Evolutionary conservation across 2,329 filamentous ascomycete species (phyloP).

Genomic region (Pseudogymnoascus sp.): DNA sequence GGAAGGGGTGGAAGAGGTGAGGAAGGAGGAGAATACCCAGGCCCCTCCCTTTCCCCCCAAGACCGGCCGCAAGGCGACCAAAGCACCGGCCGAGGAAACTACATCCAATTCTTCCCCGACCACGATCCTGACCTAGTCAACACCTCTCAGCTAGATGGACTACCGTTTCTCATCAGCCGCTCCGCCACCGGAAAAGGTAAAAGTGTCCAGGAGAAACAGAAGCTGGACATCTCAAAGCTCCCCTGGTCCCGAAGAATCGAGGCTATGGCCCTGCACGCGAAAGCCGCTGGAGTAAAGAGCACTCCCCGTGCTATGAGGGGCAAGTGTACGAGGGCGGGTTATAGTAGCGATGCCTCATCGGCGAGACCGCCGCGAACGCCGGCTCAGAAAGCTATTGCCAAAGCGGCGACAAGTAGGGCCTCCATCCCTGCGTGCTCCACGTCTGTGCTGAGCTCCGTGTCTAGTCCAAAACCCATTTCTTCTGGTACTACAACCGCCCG

Average conservation of each 20-base stretch:
- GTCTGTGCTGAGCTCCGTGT: neutral
- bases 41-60: neutral
- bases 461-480: neutral
- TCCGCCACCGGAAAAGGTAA: neutral
- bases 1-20: neutral
- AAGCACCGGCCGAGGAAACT: neutral
- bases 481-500: neutral
- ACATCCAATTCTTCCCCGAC: neutral
- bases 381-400: neutral
- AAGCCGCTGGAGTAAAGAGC: neutral
- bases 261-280: neutral
- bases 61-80: neutral
- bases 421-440: neutral
- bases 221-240: neutral
- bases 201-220: neutral
- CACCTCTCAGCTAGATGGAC: neutral
- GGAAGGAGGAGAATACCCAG: neutral
- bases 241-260: neutral
- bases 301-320: neutral
- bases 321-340: neutral
- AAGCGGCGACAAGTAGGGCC: neutral
- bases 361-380: neutral
- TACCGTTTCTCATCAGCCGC: neutral
- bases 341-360: neutral
- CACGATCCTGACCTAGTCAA: neutral